Base-by-base conservation (phyloP, 139 green algal species). In the Medakamo hakoo region DNA sequence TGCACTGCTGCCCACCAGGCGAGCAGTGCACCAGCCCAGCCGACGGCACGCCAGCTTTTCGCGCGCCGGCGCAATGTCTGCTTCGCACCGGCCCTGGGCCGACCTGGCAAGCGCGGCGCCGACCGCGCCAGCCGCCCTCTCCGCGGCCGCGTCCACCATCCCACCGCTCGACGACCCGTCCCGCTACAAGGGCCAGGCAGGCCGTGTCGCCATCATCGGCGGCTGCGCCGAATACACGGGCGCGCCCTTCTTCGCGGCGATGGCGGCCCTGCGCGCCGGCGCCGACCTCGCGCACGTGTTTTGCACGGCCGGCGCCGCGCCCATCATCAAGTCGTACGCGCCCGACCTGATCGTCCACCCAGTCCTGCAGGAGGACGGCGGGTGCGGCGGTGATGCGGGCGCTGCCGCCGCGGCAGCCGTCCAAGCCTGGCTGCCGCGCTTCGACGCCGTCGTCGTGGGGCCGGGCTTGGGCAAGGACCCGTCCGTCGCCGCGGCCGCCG, bases 341-440 rank as follows among this genome's bases (percentile, higher is more conserved):
- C 91, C 91, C 2, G 91, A 97, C 68, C 79, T 98, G 16, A 96
- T 97, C 16, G 91, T 98, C 52, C 82, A 96, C 61, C 90, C 90
- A 21, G 91, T 83, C 70, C 77, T 94, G 27, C 67, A 68, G 59
- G 82, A 88, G 25, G 67, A 57, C 56, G 40, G 18, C 9, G 26
- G 40, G 9, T 9, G 40, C 40, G 40, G 40, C 9, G 40, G 40
- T 52, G 40, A 52, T 16, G 40, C 9, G 9, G 40, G 40, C 40
- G 40, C 40, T 9, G 40, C 40, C 40, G 40, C 72, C 1, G 55
- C 71, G 3, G 65, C 66, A 0, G 68, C 75, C 30, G 71, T 89
- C 1, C 52, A 73, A 22, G 40, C 69, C 25, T 93, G 86, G 84
- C 30, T 89, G 49, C 29, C 59, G 14, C 73, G 77, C 2, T 78